Conservation (phyloP, 2,329 filamentous ascomycete species). For the Botrytis fragariae region DNA sequence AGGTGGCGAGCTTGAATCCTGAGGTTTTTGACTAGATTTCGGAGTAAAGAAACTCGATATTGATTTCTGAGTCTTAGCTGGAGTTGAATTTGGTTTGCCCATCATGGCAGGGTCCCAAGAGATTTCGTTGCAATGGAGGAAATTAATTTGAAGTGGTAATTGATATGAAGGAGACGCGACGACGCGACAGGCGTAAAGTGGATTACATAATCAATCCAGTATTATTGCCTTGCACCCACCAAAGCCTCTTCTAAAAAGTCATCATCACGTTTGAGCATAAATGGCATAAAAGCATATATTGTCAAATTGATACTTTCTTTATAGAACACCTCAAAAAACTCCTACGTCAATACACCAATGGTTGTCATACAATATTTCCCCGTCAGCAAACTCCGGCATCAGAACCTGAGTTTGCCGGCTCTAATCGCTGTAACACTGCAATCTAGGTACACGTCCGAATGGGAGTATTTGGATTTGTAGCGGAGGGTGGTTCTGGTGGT, state of each 20-base stretch:
- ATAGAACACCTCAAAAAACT: not conserved
- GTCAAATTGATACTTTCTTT: not conserved
- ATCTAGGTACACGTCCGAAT: not conserved
- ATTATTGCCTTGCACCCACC: not conserved
- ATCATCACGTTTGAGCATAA: not conserved
- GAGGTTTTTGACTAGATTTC: constrained; percentile 38
- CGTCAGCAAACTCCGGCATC: not conserved
- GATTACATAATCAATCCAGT: constrained; percentile 7
- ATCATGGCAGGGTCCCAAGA: constrained; percentile 21
- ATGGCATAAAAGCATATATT: not conserved
- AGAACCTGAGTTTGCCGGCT: not conserved
- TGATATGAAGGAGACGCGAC: constrained; percentile 11
- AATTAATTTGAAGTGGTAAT: not conserved
- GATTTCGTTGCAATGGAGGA: not conserved
- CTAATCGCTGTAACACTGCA: not conserved
- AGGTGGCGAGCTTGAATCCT: constrained; percentile 36
- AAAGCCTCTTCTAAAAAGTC: not conserved
- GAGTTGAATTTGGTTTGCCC: constrained; percentile 29
- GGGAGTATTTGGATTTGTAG: not conserved
- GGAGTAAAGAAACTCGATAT: constrained; percentile 84
- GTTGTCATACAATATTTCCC: not conserved
- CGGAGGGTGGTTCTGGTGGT: not conserved
- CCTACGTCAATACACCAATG: not conserved
- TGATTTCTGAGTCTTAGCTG: constrained; percentile 63
- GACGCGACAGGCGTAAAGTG: constrained; percentile 16